A percentile compares a stretch with the other conserved stretches of the same genome.
Conservation (phyloP, 495 filamentous ascomycete genomes). For the Lasiosphaeris hirsuta region DNA sequence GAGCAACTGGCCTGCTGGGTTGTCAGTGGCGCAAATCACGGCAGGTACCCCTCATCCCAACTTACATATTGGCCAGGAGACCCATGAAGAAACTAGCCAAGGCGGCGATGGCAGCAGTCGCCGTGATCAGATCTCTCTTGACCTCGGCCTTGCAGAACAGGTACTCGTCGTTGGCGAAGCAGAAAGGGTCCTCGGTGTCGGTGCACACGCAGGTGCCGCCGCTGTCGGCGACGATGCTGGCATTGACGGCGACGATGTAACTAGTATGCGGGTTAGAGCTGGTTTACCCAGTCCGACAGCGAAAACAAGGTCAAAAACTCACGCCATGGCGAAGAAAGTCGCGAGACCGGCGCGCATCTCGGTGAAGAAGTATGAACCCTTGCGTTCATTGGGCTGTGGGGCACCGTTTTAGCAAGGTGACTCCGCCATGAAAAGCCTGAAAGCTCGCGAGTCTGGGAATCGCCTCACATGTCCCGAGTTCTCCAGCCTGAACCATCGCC, state of each 20-base stretch:
- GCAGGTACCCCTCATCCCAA: neutral
- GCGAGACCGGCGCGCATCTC: conserved; percentile 75
- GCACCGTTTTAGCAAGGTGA: conserved; percentile 37
- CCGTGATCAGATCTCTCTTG: conserved; percentile 73
- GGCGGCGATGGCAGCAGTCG: conserved; percentile 73
- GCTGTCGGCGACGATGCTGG: conserved; percentile 59
- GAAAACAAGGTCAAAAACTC: conserved; percentile 8
- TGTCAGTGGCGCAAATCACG: conserved; percentile 7
- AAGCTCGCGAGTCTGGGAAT: neutral
- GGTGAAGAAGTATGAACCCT: conserved; percentile 73
- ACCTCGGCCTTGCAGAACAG: conserved; percentile 61
- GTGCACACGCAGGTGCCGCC: conserved; percentile 70
- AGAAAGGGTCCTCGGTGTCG: conserved; percentile 46
- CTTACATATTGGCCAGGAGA: conserved; percentile 57
- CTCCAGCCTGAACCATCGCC: conserved; percentile 70
- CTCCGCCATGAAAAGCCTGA: neutral
- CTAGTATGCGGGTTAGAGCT: conserved; percentile 9
- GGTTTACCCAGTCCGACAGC: neutral
- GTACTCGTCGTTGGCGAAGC: conserved; percentile 58
- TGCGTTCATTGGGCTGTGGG: conserved; percentile 64
- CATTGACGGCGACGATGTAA: conserved; percentile 69
- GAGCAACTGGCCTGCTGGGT: conserved; percentile 57
- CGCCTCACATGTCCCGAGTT: conserved; percentile 67
- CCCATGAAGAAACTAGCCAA: conserved; percentile 72
- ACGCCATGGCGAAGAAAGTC: conserved; percentile 86